Base-by-base conservation (phyloP, 768 basidiomycete species). In the Mycena filopes region DNA sequence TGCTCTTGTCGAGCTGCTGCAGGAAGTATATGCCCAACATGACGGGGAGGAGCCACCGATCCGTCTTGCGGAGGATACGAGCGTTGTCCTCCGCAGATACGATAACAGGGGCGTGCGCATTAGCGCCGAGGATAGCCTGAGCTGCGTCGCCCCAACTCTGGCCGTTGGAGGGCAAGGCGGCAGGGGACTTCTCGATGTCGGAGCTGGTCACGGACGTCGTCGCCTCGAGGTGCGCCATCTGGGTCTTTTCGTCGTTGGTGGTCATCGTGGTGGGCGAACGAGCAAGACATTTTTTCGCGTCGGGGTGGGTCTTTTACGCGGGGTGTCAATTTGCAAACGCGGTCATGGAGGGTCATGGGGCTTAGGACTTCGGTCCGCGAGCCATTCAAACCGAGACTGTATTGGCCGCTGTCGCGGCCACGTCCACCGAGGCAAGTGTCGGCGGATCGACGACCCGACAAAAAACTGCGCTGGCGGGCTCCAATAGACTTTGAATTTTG, bases 11-110 rank as follows among this genome's bases (percentile, higher is more conserved):
- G 5, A 70, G 36, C 16, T 67, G 65, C 51, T 70, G 69, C 43
- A 70, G 26, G 29, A 70, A 70, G 47, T 70, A 70, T 7, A 70
- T 65, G 26, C 28, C 64, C 31, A 69, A 53, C 68, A 69, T 69
- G 33, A 69, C 51, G 0, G 68, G 68, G 16, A 69, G 60, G 5
- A 69, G 60, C 33, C 54, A 69, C 0, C 59, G 21, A 40, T 69
- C 68, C 18, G 68, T 69, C 48, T 69, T 69, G 56, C 64, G 68
- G 47, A 69, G 55, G 41, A 69, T 55, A 28, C 68, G 68, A 1
- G 60, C 68, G 29, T 69, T 69, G 15, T 69, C 68, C 53, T 69
- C 68, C 4, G 56, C 31, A n/a, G 68, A 54, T 23, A 69, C 55
- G 40, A 69, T 60, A 23, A 63, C 33, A 10, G 68, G 68, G 0